Base-by-base conservation (phyloP, 768 basidiomycete genomes). In the Gymnopilus dilepis region DNA sequence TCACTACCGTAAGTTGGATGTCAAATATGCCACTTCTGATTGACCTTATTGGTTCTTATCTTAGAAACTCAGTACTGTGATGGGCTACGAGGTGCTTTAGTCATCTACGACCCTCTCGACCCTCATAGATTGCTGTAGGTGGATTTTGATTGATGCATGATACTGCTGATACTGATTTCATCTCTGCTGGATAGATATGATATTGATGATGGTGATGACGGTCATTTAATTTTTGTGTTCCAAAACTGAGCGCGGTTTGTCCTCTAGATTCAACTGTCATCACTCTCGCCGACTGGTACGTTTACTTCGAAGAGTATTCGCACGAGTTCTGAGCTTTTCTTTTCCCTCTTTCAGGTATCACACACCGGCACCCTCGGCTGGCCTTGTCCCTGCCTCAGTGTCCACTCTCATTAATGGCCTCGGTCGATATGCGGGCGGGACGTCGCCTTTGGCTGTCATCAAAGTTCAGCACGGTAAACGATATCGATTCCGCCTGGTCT, bases 401-500 rank as follows among this genome's bases (percentile, higher is more conserved):
- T 58, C 76, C 0, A 75, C 76, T 2, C 64, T 82, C 7, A 80
- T 83, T 59, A 85, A 85, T 51, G 82, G 80, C 0, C 67, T 65
- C 3, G 81, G 82, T 21, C 79, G 82, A 41, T 78, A 69, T 62
- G 48, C 64, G 12, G 64, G 64, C 12, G 82, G 84, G 6, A 31
- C 63, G 1, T 60, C 67, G 1, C 67, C 75, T 1, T 70, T 83
- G 26, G 62, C 83, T 0, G 73, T 83, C 4, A 71, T 85, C 65
- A 72, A 72, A 33, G 80, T 85, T 13, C 33, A 62, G 2, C 60
- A 50, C 0, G 76, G 77, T 8, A 69, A 69, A 52, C 73, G 83
- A 15, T 76, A 82, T 58, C 76, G 84, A n/a, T 80, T 85, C 71
- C 81, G 84, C 6, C 21, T 86, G 22, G 63, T 72, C 3, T 68